Evolutionary conservation across 306 rosid species (phyloP).

Genomic region (Malus asiatica): DNA sequence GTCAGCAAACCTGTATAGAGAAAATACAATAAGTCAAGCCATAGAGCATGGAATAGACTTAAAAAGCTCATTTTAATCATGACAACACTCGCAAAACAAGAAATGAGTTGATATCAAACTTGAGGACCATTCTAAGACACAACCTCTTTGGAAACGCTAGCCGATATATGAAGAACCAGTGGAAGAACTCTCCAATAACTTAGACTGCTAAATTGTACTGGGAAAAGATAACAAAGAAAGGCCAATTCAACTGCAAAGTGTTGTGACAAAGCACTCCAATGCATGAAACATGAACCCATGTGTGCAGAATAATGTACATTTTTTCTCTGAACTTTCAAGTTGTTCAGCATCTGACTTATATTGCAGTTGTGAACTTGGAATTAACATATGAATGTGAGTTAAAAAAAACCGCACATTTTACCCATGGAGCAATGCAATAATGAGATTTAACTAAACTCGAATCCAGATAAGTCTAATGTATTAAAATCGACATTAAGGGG

Average conservation of each 20-base stretch:
- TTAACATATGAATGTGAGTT: background rate
- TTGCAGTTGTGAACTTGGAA: background rate
- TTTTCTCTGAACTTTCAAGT: background rate
- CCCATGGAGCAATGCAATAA: background rate
- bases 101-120: background rate
- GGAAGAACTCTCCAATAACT: background rate
- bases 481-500: background rate
- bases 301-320: background rate
- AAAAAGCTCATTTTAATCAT: slow-evolving; percentile 9
- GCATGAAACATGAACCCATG: background rate
- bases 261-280: background rate
- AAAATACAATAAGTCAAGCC: slow-evolving; percentile 19
- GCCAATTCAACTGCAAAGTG: background rate
- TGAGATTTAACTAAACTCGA: background rate
- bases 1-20: slow-evolving; percentile 66
- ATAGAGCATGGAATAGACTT: background rate
- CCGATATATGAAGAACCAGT: background rate
- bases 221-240: background rate
- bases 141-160: background rate
- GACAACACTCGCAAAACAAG: background rate
- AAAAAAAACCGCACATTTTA: background rate
- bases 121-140: background rate
- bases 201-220: background rate
- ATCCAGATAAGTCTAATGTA: background rate
- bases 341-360: background rate